Conservation (phyloP, 2,329 filamentous ascomycete species). For the Aspergillus sp. region DNA sequence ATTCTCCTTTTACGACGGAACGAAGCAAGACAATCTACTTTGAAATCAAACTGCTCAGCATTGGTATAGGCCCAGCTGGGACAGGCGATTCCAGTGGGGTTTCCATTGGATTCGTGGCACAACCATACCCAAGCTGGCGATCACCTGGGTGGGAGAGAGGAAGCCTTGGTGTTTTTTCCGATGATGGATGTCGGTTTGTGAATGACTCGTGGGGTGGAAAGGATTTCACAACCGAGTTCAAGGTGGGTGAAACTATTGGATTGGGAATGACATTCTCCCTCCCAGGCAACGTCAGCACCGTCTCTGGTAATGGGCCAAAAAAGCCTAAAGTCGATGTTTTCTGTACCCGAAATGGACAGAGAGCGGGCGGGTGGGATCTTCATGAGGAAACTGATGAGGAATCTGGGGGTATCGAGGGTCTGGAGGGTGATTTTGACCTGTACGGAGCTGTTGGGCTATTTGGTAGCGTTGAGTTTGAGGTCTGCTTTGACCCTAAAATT, state of each 20-base stretch:
- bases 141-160: slow-evolving; percentile 61
- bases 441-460: slow-evolving; percentile 58
- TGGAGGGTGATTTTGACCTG: slow-evolving; percentile 64
- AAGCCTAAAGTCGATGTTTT: slow-evolving; percentile 49
- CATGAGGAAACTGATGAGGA: slow-evolving; percentile 55
- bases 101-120: slow-evolving; percentile 56
- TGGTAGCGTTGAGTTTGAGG: slow-evolving; percentile 58
- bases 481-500: slow-evolving; percentile 44
- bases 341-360: slow-evolving; percentile 54
- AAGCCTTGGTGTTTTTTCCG: slow-evolving; percentile 57
- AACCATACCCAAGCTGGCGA: slow-evolving; percentile 58
- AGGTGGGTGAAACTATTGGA: slow-evolving; percentile 52
- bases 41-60: slow-evolving; percentile 48
- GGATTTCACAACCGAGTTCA: slow-evolving; percentile 53
- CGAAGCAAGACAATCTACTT: slow-evolving; percentile 55
- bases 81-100: slow-evolving; percentile 46
- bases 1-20: slow-evolving; percentile 46
- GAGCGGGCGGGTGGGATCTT: slow-evolving; percentile 52
- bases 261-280: slow-evolving; percentile 53
- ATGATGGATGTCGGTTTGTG: slow-evolving; percentile 60
- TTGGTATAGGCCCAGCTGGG: slow-evolving; percentile 33
- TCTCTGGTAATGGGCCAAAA: slow-evolving; percentile 17
- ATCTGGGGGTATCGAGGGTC: slow-evolving; percentile 57
- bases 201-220: slow-evolving; percentile 58
- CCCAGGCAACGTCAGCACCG: slow-evolving; percentile 31